A percentile compares a stretch with the other conserved stretches of the same genome.
Conservation (phyloP, 2,329 filamentous ascomycete genomes). For the Rachicladosporium sp. region DNA sequence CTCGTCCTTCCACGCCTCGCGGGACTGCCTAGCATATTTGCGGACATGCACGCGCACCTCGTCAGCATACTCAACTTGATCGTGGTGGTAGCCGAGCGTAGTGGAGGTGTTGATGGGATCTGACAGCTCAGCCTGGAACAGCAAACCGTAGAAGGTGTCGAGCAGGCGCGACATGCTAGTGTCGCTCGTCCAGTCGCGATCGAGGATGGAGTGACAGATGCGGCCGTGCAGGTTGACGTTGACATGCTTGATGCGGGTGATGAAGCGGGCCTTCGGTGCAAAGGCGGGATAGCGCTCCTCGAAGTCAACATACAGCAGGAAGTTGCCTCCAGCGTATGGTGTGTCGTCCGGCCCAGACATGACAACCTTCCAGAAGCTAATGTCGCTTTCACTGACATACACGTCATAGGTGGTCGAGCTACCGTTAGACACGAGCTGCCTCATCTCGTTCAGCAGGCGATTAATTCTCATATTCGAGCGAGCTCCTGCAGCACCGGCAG, state of each 20-base stretch:
- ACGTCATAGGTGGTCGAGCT: constrained; percentile 26
- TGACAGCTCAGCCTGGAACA: constrained; percentile 22
- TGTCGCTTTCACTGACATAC: constrained; percentile 74
- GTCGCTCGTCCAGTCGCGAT: constrained; percentile 26
- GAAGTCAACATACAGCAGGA: constrained; percentile 40
- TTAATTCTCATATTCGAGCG: constrained; percentile 16
- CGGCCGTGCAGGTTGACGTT: constrained; percentile 27
- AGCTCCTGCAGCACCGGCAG: constrained; percentile 2
- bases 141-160: constrained; percentile 24
- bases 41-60: constrained; percentile 17
- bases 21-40: constrained; percentile 21
- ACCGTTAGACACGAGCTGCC: constrained; percentile 17
- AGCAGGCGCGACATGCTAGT: constrained; percentile 22
- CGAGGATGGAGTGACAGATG: constrained; percentile 26
- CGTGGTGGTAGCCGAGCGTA: constrained; percentile 23
- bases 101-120: constrained; percentile 23
- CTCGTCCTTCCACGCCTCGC: constrained; percentile 18
- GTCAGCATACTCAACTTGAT: constrained; percentile 22
- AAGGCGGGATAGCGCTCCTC: constrained; percentile 25
- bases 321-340: constrained; percentile 89
- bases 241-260: constrained; percentile 27
- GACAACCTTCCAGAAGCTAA: constrained; percentile 89
- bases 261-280: constrained; percentile 24
- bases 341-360: constrained; percentile 93
- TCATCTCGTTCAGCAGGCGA: constrained; percentile 24